Base-by-base conservation (phyloP, 805 yeast genomes). In the Wickerhamiella brachini region DNA sequence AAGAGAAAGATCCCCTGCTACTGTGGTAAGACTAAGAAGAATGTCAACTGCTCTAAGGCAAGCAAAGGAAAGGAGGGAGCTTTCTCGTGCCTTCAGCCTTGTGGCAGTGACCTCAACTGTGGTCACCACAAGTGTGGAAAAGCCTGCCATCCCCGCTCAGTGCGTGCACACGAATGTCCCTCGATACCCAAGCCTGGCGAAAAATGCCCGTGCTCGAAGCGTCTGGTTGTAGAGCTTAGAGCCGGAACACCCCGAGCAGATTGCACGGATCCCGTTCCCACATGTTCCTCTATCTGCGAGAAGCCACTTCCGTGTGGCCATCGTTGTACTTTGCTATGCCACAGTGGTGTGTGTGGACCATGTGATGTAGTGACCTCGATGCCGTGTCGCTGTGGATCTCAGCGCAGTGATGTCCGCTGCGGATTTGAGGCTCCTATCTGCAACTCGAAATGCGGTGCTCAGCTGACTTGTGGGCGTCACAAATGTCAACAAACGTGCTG, bases 1-100 rank as follows among this genome's bases (percentile, higher is more conserved):
- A 37, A 45, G 12, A 34, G 53, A 5, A 21, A 70, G 69, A 10
- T 72, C 67, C 39, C 83, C 79, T 1, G 62, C 48, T 50, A 43
- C 38, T 57, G 62, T 37, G 59, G 60, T 5, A 44, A 22, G 18
- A 6, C 45, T 12, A 39, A 39, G 7, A 18, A 46, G 12, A 20
- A 34, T 7, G 22, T n/a, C 5, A 26, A 26, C 1, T 56, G 58
- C 48, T 17, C 41, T 1, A 8, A 48, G 10, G 8, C 45, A 12
- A 31, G 47, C 8, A 26, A 15, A 10, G 20, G 34, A 12, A 31
- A 13, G n/a, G 24, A 47, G n/a, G 51, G 38, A 15, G 37, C 13
- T 2, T 39, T 48, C 10, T 43, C 58, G 7, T 58, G 62, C 39
- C 50, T 43, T 1, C 22, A 42, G 5, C 21, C 24, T 1, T 58